Evolutionary conservation across 2,329 filamentous ascomycete species (phyloP), one percentile per base, ranked within the genome.

Genomic region (Fusarium incarnatum): DNA sequence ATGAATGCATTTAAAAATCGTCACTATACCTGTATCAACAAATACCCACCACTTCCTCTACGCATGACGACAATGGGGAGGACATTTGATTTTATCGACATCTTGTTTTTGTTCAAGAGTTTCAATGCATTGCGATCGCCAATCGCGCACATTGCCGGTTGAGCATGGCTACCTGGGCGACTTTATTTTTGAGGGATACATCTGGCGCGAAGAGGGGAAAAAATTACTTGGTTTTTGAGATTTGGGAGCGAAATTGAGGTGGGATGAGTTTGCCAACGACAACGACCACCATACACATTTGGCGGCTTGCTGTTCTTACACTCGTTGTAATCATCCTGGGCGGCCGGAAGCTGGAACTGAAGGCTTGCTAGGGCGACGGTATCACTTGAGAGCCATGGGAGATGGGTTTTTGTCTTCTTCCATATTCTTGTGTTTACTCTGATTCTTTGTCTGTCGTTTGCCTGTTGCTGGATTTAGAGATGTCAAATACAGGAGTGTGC

Each of bases 271-370:
- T 66, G 65, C 61, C 64, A 60, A 70, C 70, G 70, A 77, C 74
- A 70, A 73, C 54, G 67, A 75, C 67, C 68, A 67, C 67, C 53
- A 68, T 57, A 62, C 44, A 71, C 61, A 58, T 32, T 65, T 73
- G 76, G 76, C 64, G 69, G 79, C 77, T 77, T 81, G 77, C 76
- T 72, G 73, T 84, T 83, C 80, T 83, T 85, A 86, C 84, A 77
- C 80, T 85, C 83, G 82, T 87, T 85, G 82, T 85, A 84, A 84
- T 85, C 79, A 67, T 76, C 76, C 76, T 73, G 70, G 76, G 77
- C 75, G 73, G 78, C 74, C 77, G 76, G 77, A 71, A 78, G 76
- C 82, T 78, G 80, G 74, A 76, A 77, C 76, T 63, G 60, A 76
- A 75, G 69, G 78, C 75, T 75, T 71, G 74, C 68, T 63, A 63